phyloP scores from a whole-genome alignment of 2,329 filamentous ascomycete species.

The Rutstroemia sp. region DNA sequence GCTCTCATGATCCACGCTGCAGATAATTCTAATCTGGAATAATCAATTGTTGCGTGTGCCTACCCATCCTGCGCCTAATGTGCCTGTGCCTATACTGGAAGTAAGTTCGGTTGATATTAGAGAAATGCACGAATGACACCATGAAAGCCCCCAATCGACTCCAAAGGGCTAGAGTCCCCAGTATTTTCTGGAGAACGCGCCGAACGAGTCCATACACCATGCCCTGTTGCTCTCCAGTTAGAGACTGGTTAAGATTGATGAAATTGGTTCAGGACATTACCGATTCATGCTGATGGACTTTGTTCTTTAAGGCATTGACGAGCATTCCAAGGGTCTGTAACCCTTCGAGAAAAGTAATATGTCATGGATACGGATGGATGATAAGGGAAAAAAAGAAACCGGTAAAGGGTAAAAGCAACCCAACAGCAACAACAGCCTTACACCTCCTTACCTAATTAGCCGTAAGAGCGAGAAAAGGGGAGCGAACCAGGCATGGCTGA shows the following conservation, averaged over 20 bases:
- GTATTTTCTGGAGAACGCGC: not conserved
- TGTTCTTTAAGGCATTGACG: constrained; percentile 10
- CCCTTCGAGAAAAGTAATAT: not conserved
- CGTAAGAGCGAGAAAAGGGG: too few relatives aligned
- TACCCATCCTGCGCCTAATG: too few relatives aligned
- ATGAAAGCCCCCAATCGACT: too few relatives aligned
- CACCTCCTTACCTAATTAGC: too few relatives aligned
- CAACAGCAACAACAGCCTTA: too few relatives aligned
- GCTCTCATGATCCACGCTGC: constrained; percentile 7
- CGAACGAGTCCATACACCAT: constrained; percentile 2
- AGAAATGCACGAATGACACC: not conserved
- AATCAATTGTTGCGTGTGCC: not conserved
- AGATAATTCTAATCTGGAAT: not conserved
- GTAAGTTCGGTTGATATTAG: not conserved
- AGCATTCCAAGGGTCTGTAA: constrained; percentile 4
- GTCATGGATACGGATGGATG: not conserved
- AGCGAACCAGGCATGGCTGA: too few relatives aligned
- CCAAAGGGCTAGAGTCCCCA: too few relatives aligned
- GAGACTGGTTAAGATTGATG: not conserved
- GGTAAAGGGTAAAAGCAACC: too few relatives aligned
- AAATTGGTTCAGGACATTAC: constrained; percentile 12
- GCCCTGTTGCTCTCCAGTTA: not conserved
- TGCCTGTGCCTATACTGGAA: not conserved
- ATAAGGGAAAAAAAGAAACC: not conserved
- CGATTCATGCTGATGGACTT: constrained; percentile 13